Evolutionary conservation across 1,284 basidiomycete genomes (phyloP).

Genomic region (Cryptococcus maquisensis): DNA sequence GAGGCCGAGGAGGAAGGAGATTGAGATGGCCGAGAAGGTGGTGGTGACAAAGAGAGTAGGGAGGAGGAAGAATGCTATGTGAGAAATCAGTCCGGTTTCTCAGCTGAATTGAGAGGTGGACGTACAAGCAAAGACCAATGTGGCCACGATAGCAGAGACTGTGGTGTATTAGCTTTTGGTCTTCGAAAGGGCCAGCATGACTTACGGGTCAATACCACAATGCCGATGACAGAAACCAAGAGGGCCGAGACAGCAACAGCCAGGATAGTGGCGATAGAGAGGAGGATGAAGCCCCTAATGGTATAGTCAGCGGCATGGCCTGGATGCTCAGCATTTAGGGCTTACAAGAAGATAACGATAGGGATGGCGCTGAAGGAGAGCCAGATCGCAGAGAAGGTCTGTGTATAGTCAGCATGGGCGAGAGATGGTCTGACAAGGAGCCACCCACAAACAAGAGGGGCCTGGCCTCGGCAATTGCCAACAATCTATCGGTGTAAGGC

Average conservation of each 20-base stretch:
- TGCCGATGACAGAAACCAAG: conserved; percentile 1
- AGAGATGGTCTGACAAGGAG: neutral
- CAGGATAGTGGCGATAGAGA: conserved; percentile 1
- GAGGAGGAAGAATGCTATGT: conserved; percentile 24
- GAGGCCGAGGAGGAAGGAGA: conserved; percentile 28
- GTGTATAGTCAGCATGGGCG: neutral
- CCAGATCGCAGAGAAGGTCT: conserved; percentile 42
- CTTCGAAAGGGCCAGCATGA: neutral
- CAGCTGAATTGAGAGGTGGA: neutral
- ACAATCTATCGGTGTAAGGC: conserved; percentile 30
- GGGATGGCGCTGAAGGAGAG: conserved; percentile 31
- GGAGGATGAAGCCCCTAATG: neutral
- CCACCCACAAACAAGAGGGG: conserved; percentile 39
- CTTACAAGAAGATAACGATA: conserved; percentile 28
- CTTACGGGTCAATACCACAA: conserved; percentile 2
- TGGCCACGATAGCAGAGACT: conserved; percentile 15
- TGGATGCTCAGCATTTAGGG: neutral
- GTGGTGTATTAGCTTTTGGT: neutral
- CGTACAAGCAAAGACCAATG: conserved; percentile 24
- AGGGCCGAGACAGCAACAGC: conserved; percentile 5
- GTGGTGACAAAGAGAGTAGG: conserved; percentile 36
- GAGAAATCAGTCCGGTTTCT: neutral
- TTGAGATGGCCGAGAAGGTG: conserved; percentile 21
- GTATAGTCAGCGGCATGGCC: neutral
- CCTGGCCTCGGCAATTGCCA: conserved; percentile 29